Evolutionary conservation across 2,329 filamentous ascomycete species (phyloP), one percentile per base, ranked within the genome.

Genomic region (Fusarium napiforme): DNA sequence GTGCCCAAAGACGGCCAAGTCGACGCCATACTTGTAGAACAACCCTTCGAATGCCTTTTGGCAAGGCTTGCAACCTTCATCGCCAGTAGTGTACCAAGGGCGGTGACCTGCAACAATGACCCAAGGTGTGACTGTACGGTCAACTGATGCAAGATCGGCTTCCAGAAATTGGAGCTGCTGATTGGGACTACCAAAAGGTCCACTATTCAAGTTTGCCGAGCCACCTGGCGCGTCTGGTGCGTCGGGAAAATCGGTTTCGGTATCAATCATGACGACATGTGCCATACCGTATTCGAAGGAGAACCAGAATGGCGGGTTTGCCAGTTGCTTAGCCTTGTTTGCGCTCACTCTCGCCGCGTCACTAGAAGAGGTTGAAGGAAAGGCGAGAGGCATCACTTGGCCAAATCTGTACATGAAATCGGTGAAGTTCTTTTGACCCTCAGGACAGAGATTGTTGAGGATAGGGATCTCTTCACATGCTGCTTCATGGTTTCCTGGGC

Each of bases 81-180:
- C 76, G 3, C 78, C 78, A 1, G 83, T 84, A 12, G 83, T 81
- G 78, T 88, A 89, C 86, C 86, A 86, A 1, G 85, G 84, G 3
- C 85, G 78, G 67, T 86, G 85, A 9, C 84, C 84, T 6, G 80
- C 76, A 19, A 79, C 77, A 32, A 79, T 55, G 4, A 79, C 56
- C 78, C 78, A 90, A 0, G 88, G 88, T 0, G 88, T 90, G 0
- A 88, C 81, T 6, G 73, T 79, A 55, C 88, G 85, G 78, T 90
- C 87, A 39, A 90, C 87, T 0, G 85, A 86, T 0, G 86, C 85
- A 0, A 90, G 46, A n/a, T 71, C 69, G 2, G 69, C 63, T 11
- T 72, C 69, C 0, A 71, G 57, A 19, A 71, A 71, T 7, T 72
- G 56, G 3, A 71, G 16, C 6, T 72, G 68, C 18, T 71, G 69